Evolutionary conservation across 1,139 yeast species (phyloP).

Genomic region (Taiozyma sp.): DNA sequence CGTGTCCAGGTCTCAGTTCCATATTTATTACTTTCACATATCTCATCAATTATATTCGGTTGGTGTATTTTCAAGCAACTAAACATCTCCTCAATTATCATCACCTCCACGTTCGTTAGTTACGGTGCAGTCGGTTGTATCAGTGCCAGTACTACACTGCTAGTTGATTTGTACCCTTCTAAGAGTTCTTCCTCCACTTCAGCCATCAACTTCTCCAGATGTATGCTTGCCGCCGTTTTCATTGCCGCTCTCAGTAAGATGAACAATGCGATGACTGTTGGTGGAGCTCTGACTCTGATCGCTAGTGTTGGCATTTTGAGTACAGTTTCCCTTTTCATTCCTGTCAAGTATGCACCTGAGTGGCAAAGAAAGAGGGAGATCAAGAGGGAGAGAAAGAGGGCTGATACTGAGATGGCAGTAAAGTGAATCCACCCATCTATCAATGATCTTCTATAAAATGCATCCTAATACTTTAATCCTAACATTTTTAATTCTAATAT

Average conservation of each 20-base stretch:
- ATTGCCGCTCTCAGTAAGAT: conserved; percentile 56
- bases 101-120: conserved; percentile 50
- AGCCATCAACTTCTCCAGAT: conserved; percentile 52
- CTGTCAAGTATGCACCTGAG: conserved; percentile 20
- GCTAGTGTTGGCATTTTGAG: conserved; percentile 31
- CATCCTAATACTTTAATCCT: no score
- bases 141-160: conserved; percentile 44
- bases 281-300: conserved; percentile 60
- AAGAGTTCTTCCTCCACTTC: conserved; percentile 58
- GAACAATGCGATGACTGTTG: conserved; percentile 46
- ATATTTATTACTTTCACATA: conserved; percentile 27
- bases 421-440: background rate
- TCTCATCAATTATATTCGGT: conserved; percentile 48
- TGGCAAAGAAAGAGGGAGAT: conserved; percentile 8
- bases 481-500: no score
- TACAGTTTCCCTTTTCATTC: conserved; percentile 14
- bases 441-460: no score
- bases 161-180: conserved; percentile 57
- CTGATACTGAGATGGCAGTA: background rate
- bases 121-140: conserved; percentile 45
- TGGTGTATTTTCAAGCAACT: conserved; percentile 56
- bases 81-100: conserved; percentile 49
- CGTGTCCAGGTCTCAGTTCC: conserved; percentile 39
- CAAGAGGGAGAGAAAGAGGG: conserved; percentile 4
- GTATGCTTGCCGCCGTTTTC: conserved; percentile 55